Conservation (phyloP, 495 filamentous ascomycete genomes). For the Penicillium cinerascens region DNA sequence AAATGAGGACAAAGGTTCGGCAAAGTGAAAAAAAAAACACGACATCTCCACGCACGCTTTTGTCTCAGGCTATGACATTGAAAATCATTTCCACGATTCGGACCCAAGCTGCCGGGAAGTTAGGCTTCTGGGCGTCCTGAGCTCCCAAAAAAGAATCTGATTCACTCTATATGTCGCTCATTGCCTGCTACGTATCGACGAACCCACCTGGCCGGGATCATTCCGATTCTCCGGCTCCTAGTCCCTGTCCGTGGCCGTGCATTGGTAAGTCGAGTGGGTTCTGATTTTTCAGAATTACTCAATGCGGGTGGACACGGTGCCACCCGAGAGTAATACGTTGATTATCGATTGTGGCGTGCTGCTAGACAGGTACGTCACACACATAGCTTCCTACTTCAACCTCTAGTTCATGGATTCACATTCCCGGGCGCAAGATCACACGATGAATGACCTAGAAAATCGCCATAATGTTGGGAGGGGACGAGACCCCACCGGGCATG, state of each 20-base stretch:
- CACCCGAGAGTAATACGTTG: not conserved
- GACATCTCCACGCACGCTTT: not conserved
- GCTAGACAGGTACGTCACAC: not conserved
- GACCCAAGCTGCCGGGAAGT: not conserved
- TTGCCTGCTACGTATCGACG: not conserved
- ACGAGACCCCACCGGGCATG: constrained; percentile 49
- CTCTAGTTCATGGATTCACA: not conserved
- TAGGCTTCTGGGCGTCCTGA: no score
- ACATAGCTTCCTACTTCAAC: not conserved
- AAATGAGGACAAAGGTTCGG: not conserved
- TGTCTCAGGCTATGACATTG: not conserved
- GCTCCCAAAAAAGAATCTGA: not conserved
- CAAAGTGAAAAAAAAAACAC: not conserved
- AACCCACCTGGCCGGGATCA: not conserved
- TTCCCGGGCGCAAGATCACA: no score
- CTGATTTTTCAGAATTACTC: no score
- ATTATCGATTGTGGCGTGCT: not conserved
- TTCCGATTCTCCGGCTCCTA: not conserved
- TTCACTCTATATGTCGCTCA: not conserved
- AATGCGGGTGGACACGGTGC: no score
- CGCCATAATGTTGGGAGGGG: constrained; percentile 45
- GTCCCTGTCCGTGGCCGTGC: not conserved
- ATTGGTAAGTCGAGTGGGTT: not conserved
- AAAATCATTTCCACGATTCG: not conserved
- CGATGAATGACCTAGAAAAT: constrained; percentile 31